Percentiles rank a stretch among this genome's conserved stretches.
phyloP scores from a whole-genome alignment of 2,329 filamentous ascomycete species.

The Apiospora aurea region DNA sequence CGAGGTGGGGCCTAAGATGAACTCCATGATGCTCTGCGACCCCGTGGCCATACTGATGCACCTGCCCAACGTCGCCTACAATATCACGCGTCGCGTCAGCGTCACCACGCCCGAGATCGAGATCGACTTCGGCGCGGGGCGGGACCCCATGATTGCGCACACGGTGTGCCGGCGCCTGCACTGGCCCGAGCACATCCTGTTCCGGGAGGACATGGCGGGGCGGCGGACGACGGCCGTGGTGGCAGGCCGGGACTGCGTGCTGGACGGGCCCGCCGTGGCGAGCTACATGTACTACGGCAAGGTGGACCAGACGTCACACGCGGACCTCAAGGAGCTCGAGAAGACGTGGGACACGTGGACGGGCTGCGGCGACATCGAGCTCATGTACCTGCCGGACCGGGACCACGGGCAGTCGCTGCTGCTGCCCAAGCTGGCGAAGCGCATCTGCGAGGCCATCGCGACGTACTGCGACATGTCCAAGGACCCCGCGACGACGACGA shows the following conservation, averaged over 20 bases:
- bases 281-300: conserved; percentile 37
- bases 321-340: conserved; percentile 11
- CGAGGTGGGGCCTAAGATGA: conserved; percentile 24
- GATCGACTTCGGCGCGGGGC: conserved; percentile 26
- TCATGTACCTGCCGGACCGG: conserved; percentile 36
- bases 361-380: conserved; percentile 36
- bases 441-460: conserved; percentile 27
- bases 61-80: conserved; percentile 30
- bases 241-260: conserved; percentile 36
- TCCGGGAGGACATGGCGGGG: conserved; percentile 26
- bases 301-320: conserved; percentile 27
- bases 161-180: conserved; percentile 26
- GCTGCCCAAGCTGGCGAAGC: conserved; percentile 23
- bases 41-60: conserved; percentile 28
- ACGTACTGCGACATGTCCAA: conserved; percentile 21
- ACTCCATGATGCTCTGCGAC: conserved; percentile 28
- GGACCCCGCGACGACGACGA: background rate
- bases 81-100: conserved; percentile 25
- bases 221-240: conserved; percentile 36
- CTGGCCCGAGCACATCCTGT: conserved; percentile 30
- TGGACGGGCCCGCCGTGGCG: conserved; percentile 34
- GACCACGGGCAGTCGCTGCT: conserved; percentile 36
- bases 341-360: conserved; percentile 30
- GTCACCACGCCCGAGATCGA: conserved; percentile 25
- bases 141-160: conserved; percentile 28